Evolutionary conservation across 2,329 filamentous ascomycete species (phyloP), one percentile per base, ranked within the genome.

Genomic region (Clathrospora elynae): DNA sequence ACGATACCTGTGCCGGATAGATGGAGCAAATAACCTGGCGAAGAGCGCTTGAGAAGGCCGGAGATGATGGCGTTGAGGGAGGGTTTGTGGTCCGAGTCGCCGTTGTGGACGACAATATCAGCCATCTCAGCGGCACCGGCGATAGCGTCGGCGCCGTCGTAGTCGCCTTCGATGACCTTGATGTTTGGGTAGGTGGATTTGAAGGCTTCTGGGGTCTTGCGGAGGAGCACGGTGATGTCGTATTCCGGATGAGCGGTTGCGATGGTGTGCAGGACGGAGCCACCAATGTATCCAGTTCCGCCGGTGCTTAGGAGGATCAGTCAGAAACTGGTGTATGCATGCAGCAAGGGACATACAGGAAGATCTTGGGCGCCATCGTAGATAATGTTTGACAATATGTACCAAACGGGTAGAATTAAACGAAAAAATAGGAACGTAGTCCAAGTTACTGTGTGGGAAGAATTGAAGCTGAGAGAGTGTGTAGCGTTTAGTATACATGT

Each of bases 1-100:
- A 82, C 67, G 23, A 82, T 79, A 0, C 78, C 79, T 0, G 79
- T 79, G 2, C 80, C 80, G 5, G 75, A 75, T 0, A 76, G 75
- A 49, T 83, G 79, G 12, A 83, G 62, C 59, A 75, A 75, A 54
- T 73, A 77, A 4, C 71, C 71, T 4, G 72, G 69, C 0, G 65
- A 61, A 0, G 68, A 67, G 30, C 78, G 75, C 2, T 66, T 59
- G 0, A 72, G 70, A 18, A 84, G 78, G 0, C 78, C 79, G 1
- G 64, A 56, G 2, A 80, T 67, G 13, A 83, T 75, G 11, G 80
- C 78, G 6, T 67, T 65, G n/a, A 68, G 49, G 14, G 57, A 59
- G 14, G 51, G 35, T 24, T 49, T 49, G 42, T 68, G 65, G 46
- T 69, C 62, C 1, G 59, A 59, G 43, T 63, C 37, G 14, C 62